Evolutionary conservation across 345 rosid species (phyloP).

Genomic region (Gynandropsis gynandra): DNA sequence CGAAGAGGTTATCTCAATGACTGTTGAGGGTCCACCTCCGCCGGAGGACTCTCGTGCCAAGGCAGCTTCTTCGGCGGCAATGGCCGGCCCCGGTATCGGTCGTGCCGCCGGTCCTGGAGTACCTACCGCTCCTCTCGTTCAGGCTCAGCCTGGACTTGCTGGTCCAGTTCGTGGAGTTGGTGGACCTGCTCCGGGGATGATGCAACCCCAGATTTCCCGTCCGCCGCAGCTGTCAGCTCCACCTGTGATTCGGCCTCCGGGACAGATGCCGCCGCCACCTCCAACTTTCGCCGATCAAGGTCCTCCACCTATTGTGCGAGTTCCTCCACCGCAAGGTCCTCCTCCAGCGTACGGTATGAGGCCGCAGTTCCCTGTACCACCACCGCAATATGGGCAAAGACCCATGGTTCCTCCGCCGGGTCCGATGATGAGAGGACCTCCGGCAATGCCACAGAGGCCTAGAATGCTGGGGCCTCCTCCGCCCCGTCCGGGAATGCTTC

Average conservation of each 20-base stretch:
- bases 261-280: slow-evolving; percentile 72
- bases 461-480: slow-evolving; percentile 78
- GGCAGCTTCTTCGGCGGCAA: slow-evolving; percentile 50
- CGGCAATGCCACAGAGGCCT: slow-evolving; percentile 61
- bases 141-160: slow-evolving; percentile 95
- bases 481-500: slow-evolving; percentile 95
- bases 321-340: slow-evolving; percentile 40
- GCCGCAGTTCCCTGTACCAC: slow-evolving; percentile 67
- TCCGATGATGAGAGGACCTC: slow-evolving; percentile 88
- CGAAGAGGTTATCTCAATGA: slow-evolving; percentile 95
- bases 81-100: slow-evolving; percentile 82
- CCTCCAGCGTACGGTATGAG: slow-evolving; percentile 72
- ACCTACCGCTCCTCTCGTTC: slow-evolving; percentile 78
- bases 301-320: slow-evolving; percentile 47
- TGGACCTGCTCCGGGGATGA: slow-evolving; percentile 95
- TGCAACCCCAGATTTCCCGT: slow-evolving; percentile 94
- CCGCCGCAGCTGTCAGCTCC: slow-evolving; percentile 80
- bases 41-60: slow-evolving; percentile 96
- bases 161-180: slow-evolving; percentile 98
- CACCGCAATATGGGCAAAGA: slow-evolving; percentile 59
- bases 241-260: slow-evolving; percentile 80
- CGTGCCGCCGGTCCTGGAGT: slow-evolving; percentile 99
- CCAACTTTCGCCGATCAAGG: slow-evolving; percentile 56
- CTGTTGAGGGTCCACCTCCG: slow-evolving; percentile 98
- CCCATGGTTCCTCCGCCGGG: slow-evolving; percentile 75